A percentile compares a stretch with the other conserved stretches of the same genome.
Evolutionary conservation across 768 basidiomycete genomes (phyloP).

Genomic region (Ephemerocybe angulata): DNA sequence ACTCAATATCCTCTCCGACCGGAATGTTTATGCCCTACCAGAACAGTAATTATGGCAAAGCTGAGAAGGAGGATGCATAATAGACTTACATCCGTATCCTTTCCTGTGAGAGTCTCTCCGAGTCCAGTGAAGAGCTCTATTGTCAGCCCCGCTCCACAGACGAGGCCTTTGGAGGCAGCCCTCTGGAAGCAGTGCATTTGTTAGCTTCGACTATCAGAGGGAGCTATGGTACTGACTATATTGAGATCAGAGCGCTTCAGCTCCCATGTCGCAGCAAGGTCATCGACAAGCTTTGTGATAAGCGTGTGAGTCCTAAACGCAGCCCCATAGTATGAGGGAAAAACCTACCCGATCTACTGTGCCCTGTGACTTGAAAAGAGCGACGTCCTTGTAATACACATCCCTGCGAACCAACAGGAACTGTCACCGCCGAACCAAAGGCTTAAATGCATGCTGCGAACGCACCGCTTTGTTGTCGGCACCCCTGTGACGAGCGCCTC

Average conservation of each 20-base stretch:
- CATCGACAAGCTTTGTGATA: conserved; percentile 70
- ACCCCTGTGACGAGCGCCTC: conserved; percentile 54
- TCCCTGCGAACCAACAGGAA: conserved; percentile 48
- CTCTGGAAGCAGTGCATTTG: conserved; percentile 45
- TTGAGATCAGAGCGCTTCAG: conserved; percentile 73
- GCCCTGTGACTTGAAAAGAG: conserved; percentile 72
- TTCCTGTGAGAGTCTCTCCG: conserved; percentile 47
- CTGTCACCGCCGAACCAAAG: conserved; percentile 8
- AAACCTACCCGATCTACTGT: conserved; percentile 67
- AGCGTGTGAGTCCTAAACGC: neutral
- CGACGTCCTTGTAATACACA: conserved; percentile 83
- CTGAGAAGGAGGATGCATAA: neutral
- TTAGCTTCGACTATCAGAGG: neutral
- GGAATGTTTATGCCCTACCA: conserved; percentile 75
- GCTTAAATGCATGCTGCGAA: neutral
- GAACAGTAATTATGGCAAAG: neutral
- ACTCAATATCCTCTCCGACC: conserved; percentile 63
- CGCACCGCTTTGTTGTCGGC: conserved; percentile 63
- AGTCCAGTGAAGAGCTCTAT: conserved; percentile 57
- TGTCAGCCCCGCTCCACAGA: conserved; percentile 62
- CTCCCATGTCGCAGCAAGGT: conserved; percentile 79
- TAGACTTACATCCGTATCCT: conserved; percentile 54
- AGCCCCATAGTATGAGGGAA: neutral
- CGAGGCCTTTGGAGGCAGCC: conserved; percentile 85
- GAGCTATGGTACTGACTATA: conserved; percentile 48